A percentile compares a stretch with the other conserved stretches of the same genome.
phyloP scores from a whole-genome alignment of 2,329 filamentous ascomycete genomes.

The Talaromyces sp. region DNA sequence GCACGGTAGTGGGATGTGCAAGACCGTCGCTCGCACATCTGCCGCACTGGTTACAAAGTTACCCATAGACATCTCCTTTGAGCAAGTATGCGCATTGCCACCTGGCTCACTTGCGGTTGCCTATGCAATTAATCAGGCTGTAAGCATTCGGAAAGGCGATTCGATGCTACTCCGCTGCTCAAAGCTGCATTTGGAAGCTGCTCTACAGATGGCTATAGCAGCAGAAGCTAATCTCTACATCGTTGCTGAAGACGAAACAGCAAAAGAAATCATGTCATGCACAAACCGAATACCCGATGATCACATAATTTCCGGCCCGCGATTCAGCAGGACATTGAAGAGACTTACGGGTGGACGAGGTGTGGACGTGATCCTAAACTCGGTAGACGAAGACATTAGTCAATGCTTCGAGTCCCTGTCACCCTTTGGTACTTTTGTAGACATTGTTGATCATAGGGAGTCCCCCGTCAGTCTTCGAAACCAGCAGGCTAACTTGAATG shows the following conservation, averaged over 20 bases:
- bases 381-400: background rate
- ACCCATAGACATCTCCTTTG: background rate
- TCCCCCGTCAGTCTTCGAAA: background rate
- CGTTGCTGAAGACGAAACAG: constrained; percentile 5
- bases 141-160: constrained; percentile 1
- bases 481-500: background rate
- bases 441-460: constrained; percentile 1
- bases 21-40: background rate
- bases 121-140: background rate
- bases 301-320: constrained; percentile 5
- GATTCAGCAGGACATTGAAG: background rate
- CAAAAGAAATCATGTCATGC: constrained; percentile 12
- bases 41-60: background rate
- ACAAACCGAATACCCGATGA: constrained; percentile 11
- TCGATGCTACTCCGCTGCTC: background rate
- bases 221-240: constrained; percentile 15
- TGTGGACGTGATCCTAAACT: background rate
- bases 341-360: background rate
- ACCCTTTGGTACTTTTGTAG: background rate
- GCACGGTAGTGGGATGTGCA: background rate
- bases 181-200: constrained; percentile 11
- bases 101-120: background rate
- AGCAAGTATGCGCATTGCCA: background rate
- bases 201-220: constrained; percentile 13
- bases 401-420: constrained; percentile 2